phyloP scores from a whole-genome alignment of 2,329 filamentous ascomycete species.

The Diaporthe ilicicola region DNA sequence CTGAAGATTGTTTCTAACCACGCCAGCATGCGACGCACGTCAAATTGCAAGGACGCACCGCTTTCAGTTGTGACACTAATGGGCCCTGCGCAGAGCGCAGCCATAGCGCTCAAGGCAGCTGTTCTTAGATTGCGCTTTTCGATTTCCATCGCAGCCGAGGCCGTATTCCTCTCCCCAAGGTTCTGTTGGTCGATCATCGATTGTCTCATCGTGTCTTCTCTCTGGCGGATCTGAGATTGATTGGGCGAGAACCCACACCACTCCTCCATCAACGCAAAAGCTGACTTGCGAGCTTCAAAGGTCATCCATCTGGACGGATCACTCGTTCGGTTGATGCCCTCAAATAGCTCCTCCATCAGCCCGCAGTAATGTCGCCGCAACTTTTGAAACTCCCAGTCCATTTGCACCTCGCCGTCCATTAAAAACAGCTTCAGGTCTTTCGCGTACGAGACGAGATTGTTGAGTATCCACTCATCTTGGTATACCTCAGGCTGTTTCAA shows the following conservation, averaged over 20 bases:
- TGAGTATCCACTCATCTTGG: constrained; percentile 88
- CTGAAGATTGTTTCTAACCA: constrained; percentile 98
- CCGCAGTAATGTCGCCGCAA: constrained; percentile 94
- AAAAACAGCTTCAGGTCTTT: constrained; percentile 94
- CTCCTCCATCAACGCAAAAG: constrained; percentile 97
- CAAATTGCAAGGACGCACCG: constrained; percentile 87
- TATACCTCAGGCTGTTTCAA: constrained; percentile 80
- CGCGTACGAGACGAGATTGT: constrained; percentile 87
- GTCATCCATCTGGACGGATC: constrained; percentile 95
- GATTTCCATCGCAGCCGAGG: constrained; percentile 93
- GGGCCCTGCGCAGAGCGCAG: constrained; percentile 85
- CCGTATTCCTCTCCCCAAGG: constrained; percentile 76
- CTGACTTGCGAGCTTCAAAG: constrained; percentile 94
- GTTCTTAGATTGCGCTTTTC: constrained; percentile 93
- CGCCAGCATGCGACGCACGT: constrained; percentile 88
- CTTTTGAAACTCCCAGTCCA: constrained; percentile 93
- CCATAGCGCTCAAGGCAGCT: constrained; percentile 94
- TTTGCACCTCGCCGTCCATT: constrained; percentile 93
- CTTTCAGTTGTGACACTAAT: constrained; percentile 90
- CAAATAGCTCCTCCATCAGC: constrained; percentile 90
- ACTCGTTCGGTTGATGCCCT: constrained; percentile 85
- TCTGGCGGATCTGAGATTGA: constrained; percentile 79
- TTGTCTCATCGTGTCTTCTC: constrained; percentile 88
- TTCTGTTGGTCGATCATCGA: constrained; percentile 84
- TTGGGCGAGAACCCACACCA: constrained; percentile 99